Evolutionary conservation across 495 filamentous ascomycete species (phyloP).

Genomic region (Trichoderma orchidacearum): DNA sequence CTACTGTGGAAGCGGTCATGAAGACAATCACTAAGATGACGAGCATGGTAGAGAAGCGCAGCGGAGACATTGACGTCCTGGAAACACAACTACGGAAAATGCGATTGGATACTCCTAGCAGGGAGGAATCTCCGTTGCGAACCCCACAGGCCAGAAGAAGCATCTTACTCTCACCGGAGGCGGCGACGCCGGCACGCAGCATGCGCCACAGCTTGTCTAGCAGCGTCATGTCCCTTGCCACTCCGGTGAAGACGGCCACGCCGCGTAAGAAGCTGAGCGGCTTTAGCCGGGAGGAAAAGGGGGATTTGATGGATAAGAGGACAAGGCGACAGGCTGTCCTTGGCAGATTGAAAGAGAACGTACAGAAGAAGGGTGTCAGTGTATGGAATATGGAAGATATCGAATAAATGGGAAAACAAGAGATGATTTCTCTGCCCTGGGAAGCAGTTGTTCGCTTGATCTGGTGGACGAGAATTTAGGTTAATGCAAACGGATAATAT

Average conservation of each 20-base stretch:
- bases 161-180: constrained; percentile 44
- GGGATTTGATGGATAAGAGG: constrained; percentile 34
- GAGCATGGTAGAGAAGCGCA: constrained; percentile 71
- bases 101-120: constrained; percentile 38
- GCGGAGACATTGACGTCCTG: constrained; percentile 76
- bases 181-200: constrained; percentile 23
- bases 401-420: constrained; percentile 5
- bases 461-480: neutral
- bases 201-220: constrained; percentile 32
- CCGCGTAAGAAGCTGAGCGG: constrained; percentile 41
- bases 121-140: constrained; percentile 46
- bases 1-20: constrained; percentile 83
- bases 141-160: constrained; percentile 40
- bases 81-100: constrained; percentile 72
- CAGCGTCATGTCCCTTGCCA: constrained; percentile 28
- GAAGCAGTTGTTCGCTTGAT: neutral
- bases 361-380: constrained; percentile 22
- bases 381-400: constrained; percentile 20
- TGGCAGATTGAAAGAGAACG: constrained; percentile 20
- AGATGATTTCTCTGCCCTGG: neutral
- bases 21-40: constrained; percentile 90
- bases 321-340: constrained; percentile 41
- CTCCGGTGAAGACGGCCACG: constrained; percentile 21
- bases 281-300: constrained; percentile 38
- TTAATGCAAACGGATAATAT: neutral